A percentile compares a stretch with the other conserved stretches of the same genome.
phyloP scores from a whole-genome alignment of 768 basidiomycete genomes.

The Hericium alpestre region DNA sequence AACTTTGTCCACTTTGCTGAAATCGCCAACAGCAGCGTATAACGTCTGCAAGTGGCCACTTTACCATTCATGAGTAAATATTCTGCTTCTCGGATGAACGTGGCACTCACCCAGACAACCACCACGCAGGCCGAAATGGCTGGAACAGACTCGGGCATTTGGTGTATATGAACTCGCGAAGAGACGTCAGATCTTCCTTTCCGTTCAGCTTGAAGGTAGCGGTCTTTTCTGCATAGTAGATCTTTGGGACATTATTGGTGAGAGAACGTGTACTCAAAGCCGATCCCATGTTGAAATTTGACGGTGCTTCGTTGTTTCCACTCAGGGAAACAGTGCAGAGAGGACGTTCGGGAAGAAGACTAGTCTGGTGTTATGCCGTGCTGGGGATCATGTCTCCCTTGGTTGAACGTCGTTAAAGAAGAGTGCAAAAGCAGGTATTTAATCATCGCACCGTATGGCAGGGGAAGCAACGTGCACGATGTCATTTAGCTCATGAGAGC shows the following conservation, averaged over 20 bases:
- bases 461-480: no score
- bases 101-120: slow-evolving; percentile 19
- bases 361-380: no score
- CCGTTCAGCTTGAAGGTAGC: slow-evolving; percentile 12
- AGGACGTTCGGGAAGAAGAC: no score
- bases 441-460: no score
- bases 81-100: neutral
- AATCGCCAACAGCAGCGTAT: slow-evolving; percentile 50
- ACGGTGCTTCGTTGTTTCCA: neutral
- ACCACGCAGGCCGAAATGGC: slow-evolving; percentile 21
- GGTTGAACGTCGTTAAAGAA: no score
- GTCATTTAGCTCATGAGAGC: no score
- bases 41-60: slow-evolving; percentile 53
- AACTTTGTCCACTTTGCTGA: slow-evolving; percentile 44
- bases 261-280: slow-evolving; percentile 7
- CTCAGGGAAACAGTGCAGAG: no score
- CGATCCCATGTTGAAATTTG: slow-evolving; percentile 11
- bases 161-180: slow-evolving; percentile 16
- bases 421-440: no score
- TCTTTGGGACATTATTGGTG: neutral
- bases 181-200: slow-evolving; percentile 5
- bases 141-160: slow-evolving; percentile 20
- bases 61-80: neutral
- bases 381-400: no score
- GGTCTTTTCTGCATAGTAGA: slow-evolving; percentile 14